Conservation (phyloP, 1,139 yeast species). For the Nakaseomyces uthaithaninus region DNA sequence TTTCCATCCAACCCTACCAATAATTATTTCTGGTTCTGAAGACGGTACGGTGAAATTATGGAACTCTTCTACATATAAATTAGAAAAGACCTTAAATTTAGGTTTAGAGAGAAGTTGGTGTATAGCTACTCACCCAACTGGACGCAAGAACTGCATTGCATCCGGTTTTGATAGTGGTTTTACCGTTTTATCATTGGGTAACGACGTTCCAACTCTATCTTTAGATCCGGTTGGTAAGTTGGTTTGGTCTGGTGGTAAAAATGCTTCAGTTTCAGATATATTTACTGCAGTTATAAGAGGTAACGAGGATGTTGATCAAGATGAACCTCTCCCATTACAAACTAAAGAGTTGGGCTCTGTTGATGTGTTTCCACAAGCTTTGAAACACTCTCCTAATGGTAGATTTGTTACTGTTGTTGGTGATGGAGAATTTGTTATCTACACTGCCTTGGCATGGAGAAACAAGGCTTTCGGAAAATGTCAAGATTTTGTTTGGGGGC, state of each 20-base stretch:
- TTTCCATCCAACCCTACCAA: slow-evolving; percentile 92
- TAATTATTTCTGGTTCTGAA: slow-evolving; percentile 76
- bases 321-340: slow-evolving; percentile 65
- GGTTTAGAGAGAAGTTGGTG: slow-evolving; percentile 98
- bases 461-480: slow-evolving; percentile 90
- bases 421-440: slow-evolving; percentile 94
- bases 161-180: slow-evolving; percentile 94
- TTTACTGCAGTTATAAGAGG: slow-evolving; percentile 76
- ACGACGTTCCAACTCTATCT: slow-evolving; percentile 87
- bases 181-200: slow-evolving; percentile 78
- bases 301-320: slow-evolving; percentile 62
- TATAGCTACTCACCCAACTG: slow-evolving; percentile 64
- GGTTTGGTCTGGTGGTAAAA: slow-evolving; percentile 68
- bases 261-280: slow-evolving; percentile 59
- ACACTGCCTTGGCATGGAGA: slow-evolving; percentile 97
- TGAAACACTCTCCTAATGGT: slow-evolving; percentile 93
- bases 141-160: slow-evolving; percentile 57
- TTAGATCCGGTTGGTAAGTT: slow-evolving; percentile 91
- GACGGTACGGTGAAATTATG: slow-evolving; percentile 74
- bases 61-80: slow-evolving; percentile 71
- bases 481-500: slow-evolving; percentile 88
- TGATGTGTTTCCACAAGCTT: slow-evolving; percentile 82
- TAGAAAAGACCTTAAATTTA: slow-evolving; percentile 84
- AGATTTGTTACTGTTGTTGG: slow-evolving; percentile 96
- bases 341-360: slow-evolving; percentile 87